A percentile compares a stretch with the other conserved stretches of the same genome.
These are phyloP conservation scores for Erythrophleum ivorense DNA, from an alignment of 331 rosid genomes.

Conservation along the genomic window DNA sequence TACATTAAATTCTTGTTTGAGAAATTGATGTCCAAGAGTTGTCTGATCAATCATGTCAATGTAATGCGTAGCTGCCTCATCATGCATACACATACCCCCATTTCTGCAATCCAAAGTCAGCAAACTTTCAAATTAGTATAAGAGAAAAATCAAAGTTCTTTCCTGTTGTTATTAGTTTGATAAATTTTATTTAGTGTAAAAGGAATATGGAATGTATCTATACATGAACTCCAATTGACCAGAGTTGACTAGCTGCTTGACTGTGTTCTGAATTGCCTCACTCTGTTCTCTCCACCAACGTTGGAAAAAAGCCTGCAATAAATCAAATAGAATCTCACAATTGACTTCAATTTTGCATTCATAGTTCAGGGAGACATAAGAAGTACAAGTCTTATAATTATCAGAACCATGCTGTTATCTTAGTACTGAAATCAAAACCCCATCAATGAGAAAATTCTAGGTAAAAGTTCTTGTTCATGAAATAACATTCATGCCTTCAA, in stretches of 20 bases:
- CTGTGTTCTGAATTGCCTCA: constrained; percentile 47
- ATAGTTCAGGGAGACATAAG: neutral
- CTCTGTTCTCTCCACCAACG: constrained; percentile 83
- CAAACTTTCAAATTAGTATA: neutral
- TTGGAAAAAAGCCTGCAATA: constrained; percentile 70
- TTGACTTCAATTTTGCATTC: neutral
- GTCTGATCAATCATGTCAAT: constrained; percentile 98
- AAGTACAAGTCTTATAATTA: neutral
- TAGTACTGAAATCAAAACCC: neutral
- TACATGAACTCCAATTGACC: constrained; percentile 96
- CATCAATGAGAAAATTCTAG: neutral
- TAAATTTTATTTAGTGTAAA: neutral
- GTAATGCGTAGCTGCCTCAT: constrained; percentile 87
- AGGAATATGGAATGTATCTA: constrained; percentile 3
- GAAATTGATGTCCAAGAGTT: constrained; percentile 86
- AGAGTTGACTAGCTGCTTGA: constrained; percentile 73
- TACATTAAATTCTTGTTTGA: constrained; percentile 67
- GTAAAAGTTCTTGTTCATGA: neutral
- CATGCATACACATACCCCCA: constrained; percentile 97
- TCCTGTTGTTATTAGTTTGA: neutral
- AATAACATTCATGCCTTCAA: too few species aligned
- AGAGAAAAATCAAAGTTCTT: neutral
- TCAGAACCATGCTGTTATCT: neutral
- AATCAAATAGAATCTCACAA: constrained; percentile 8
- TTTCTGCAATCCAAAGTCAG: constrained; percentile 58